These are phyloP conservation scores for Sungouiozyma intestinalis DNA, from an alignment of 805 yeast species.

Conservation along the genomic window DNA sequence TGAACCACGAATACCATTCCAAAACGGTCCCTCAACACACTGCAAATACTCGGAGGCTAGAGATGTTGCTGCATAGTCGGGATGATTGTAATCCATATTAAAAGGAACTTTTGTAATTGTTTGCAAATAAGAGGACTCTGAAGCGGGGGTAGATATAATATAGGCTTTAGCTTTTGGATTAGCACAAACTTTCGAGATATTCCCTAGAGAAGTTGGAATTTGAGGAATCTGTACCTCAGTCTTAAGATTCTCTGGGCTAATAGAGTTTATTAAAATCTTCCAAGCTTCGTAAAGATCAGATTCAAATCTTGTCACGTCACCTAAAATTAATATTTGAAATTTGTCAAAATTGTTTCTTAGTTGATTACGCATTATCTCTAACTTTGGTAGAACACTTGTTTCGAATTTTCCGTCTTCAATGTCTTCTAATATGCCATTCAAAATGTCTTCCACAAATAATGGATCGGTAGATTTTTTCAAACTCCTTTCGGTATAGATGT, in stretches of 20 bases:
- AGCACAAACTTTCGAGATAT: slow-evolving; percentile 47
- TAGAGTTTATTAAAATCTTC: slow-evolving; percentile 13
- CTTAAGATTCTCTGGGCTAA: background rate
- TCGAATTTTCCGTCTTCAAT: slow-evolving; percentile 46
- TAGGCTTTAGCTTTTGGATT: slow-evolving; percentile 42
- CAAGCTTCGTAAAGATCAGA: slow-evolving; percentile 21
- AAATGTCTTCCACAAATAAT: slow-evolving; percentile 49
- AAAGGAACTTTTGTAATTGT: slow-evolving; percentile 50
- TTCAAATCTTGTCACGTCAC: slow-evolving; percentile 45
- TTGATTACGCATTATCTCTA: slow-evolving; percentile 41
- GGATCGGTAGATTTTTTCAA: slow-evolving; percentile 56
- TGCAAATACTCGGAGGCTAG: slow-evolving; percentile 68
- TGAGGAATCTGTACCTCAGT: slow-evolving; percentile 17
- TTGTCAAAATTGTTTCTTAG: slow-evolving; percentile 42
- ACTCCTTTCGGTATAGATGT: slow-evolving; percentile 47
- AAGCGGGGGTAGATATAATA: slow-evolving; percentile 67
- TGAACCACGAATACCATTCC: slow-evolving; percentile 92
- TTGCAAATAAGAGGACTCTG: slow-evolving; percentile 67
- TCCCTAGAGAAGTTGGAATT: slow-evolving; percentile 44
- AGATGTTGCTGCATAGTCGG: slow-evolving; percentile 59
- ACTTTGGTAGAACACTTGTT: slow-evolving; percentile 22
- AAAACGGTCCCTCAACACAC: slow-evolving; percentile 91
- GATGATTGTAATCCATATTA: slow-evolving; percentile 32
- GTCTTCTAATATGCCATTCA: slow-evolving; percentile 36
- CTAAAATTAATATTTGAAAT: slow-evolving; percentile 57